Evolutionary conservation across 164 flowering plant species (phyloP), one percentile per base, ranked within the genome.

Genomic region (Paratinospora sagittata): DNA sequence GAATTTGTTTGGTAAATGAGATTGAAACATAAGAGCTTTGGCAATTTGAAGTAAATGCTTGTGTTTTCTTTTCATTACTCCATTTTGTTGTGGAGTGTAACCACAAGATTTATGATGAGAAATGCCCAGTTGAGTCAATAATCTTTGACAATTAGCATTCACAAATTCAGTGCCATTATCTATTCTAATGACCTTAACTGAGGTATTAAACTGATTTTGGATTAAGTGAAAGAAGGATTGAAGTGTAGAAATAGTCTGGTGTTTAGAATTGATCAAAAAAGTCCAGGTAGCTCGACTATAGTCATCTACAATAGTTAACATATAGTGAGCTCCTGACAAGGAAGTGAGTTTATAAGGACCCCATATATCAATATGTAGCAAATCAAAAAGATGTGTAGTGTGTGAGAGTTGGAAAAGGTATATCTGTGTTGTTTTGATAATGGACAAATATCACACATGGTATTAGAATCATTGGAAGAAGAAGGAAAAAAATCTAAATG

Each of bases 41-140:
- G n/a, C n/a, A n/a, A n/a, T n/a, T n/a, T n/a, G n/a, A n/a, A n/a
- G n/a, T n/a, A n/a, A n/a, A n/a, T n/a, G n/a, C n/a, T n/a, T n/a
- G 19, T 65, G 47, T 36, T 65, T 65, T 6, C 26, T 1, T 65
- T 65, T 45, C 4, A 65, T 45, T 19, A 65, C 68, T 8, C 21
- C 68, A 65, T 37, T 65, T 37, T 65, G 27, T 65, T 65, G 49
- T 6, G 68, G 26, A 34, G 68, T 37, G 49, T 39, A 65, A 19
- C 8, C 47, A 37, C 47, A 36, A 65, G 45, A 33, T 24, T 6
- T 17, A 16, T 65, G 68, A 17, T 65, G 68, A 8, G n/a, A 37
- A 65, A 65, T 36, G 11, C 68, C 68, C 17, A 14, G 13, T 19
- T 8, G 47, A 41, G 45, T 6, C 6, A 41, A 41, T 37, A 65